A percentile compares a stretch with the other conserved stretches of the same genome.
Evolutionary conservation across 2,329 filamentous ascomycete genomes (phyloP).

Genomic region (Parastagonospora avenae): DNA sequence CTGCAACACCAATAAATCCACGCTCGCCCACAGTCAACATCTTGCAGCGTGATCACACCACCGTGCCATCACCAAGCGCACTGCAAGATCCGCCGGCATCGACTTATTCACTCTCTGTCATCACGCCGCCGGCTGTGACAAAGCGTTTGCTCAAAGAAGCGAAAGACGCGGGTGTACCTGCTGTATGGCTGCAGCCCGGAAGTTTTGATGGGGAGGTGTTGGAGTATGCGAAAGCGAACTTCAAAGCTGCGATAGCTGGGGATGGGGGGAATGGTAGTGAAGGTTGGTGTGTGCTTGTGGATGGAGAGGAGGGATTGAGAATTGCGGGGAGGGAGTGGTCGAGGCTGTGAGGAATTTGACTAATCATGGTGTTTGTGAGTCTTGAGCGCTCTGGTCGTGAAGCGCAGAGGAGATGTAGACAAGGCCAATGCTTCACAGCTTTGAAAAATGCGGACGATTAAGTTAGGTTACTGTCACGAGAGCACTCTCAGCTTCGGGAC

Average conservation of each 20-base stretch:
- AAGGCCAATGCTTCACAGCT: too few relatives aligned
- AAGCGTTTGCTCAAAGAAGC: slow-evolving; percentile 77
- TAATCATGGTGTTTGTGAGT: too few relatives aligned
- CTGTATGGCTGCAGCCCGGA: slow-evolving; percentile 74
- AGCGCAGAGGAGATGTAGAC: too few relatives aligned
- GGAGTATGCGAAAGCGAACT: slow-evolving; percentile 70
- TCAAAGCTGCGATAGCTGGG: slow-evolving; percentile 69
- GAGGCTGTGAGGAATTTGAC: slow-evolving; percentile 22
- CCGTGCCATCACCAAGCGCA: slow-evolving; percentile 67
- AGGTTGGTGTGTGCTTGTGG: slow-evolving; percentile 50
- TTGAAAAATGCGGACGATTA: too few relatives aligned
- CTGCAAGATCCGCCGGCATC: slow-evolving; percentile 63
- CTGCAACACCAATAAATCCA: slow-evolving; percentile 85
- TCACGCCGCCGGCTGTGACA: slow-evolving; percentile 83
- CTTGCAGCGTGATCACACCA: slow-evolving; percentile 62
- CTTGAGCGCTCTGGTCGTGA: too few relatives aligned
- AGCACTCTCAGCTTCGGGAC: too few relatives aligned
- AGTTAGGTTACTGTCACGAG: too few relatives aligned
- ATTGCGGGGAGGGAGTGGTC: slow-evolving; percentile 43
- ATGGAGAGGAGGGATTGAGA: slow-evolving; percentile 46
- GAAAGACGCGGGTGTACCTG: slow-evolving; percentile 71
- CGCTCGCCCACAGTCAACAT: slow-evolving; percentile 68
- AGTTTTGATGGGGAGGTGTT: slow-evolving; percentile 80
- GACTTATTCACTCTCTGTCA: slow-evolving; percentile 74
- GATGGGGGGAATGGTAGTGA: slow-evolving; percentile 41